Base-by-base conservation (phyloP, 805 yeast genomes). In the Hanseniaspora thailandica region DNA sequence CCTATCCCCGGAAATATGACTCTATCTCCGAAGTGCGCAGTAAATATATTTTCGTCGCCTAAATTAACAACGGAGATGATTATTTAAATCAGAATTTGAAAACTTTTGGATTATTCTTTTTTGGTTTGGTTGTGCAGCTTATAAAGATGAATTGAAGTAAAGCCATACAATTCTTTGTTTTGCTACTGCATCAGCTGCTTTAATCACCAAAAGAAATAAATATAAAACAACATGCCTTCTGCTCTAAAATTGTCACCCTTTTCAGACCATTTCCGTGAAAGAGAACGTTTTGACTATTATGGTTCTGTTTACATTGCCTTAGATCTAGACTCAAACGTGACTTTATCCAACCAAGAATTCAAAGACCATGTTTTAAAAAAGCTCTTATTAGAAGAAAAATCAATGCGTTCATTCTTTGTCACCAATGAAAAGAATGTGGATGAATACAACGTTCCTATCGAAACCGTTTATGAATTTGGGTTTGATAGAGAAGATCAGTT, bases 281-380 rank as follows among this genome's bases (percentile, higher is more conserved):
- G 55, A 41, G 47, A 41, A 34, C 17, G 30, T n/a, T 31, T 30
- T 13, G 26, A 43, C 3, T 53, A 40, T 15, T 28, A 46, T 7
- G 48, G 48, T 7, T 47, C 36, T 2, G 51, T 53, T 2, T 53
- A 25, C 13, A 26, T 47, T n/a, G 25, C 40, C 19, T 33, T 36
- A 4, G 20, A 47, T 13, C 25, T 47, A 20, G 51, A 53, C 25
- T 23, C 23, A 10, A 8, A 33, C 7, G 19, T 44, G 7, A 17
- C 12, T 12, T 10, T 47, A 1, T n/a, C 33, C 4, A 8, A 25
- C 4, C 30, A 50, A 3, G 44, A 35, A n/a, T 43, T 50, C 39
- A 41, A 31, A 12, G 13, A 28, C 9, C 12, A 30, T 15, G 34
- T 47, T n/a, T 2, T 53, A 15, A 17, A 7, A 20, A 28, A 20